Conservation (phyloP, 495 filamentous ascomycete genomes). For the Aspergillus biplanus region DNA sequence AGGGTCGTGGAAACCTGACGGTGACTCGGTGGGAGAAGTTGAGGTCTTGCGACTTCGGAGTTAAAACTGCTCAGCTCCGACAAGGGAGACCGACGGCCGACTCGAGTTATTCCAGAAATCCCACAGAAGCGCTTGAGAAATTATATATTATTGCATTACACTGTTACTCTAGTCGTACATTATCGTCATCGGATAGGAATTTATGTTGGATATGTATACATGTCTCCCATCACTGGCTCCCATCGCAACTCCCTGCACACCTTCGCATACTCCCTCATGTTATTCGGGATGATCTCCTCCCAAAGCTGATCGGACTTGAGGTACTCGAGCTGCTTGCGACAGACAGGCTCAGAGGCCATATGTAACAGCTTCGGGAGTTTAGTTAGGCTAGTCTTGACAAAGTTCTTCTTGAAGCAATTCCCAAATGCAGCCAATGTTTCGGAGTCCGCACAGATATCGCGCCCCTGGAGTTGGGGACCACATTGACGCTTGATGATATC, state of each 20-base stretch:
- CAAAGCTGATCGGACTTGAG: conserved; percentile 42
- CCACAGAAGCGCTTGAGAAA: not conserved
- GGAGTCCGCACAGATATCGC: conserved; percentile 44
- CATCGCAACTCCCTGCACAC: conserved; percentile 38
- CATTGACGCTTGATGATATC: conserved; percentile 44
- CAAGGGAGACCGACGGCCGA: not conserved
- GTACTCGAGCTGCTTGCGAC: conserved; percentile 41
- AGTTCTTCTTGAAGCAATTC: conserved; percentile 49
- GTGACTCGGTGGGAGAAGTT: not conserved
- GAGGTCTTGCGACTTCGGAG: not conserved
- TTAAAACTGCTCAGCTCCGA: conserved; percentile 7
- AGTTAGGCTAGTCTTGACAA: conserved; percentile 39
- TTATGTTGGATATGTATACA: conserved; percentile 18
- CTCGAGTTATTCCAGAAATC: not conserved
- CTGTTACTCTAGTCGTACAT: not conserved
- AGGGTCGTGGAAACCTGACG: not conserved
- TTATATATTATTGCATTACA: not conserved
- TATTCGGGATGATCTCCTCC: conserved; percentile 45
- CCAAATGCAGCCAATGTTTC: conserved; percentile 45
- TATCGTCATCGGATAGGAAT: not conserved
- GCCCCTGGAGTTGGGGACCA: conserved; percentile 36
- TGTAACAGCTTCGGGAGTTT: conserved; percentile 40
- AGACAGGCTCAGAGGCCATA: conserved; percentile 45
- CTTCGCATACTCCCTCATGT: conserved; percentile 48
- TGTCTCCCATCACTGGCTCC: conserved; percentile 20